Percentiles rank a stretch among this genome's conserved stretches.
phyloP scores from a whole-genome alignment of 345 rosid genomes.

The Abelmoschus esculentus region DNA sequence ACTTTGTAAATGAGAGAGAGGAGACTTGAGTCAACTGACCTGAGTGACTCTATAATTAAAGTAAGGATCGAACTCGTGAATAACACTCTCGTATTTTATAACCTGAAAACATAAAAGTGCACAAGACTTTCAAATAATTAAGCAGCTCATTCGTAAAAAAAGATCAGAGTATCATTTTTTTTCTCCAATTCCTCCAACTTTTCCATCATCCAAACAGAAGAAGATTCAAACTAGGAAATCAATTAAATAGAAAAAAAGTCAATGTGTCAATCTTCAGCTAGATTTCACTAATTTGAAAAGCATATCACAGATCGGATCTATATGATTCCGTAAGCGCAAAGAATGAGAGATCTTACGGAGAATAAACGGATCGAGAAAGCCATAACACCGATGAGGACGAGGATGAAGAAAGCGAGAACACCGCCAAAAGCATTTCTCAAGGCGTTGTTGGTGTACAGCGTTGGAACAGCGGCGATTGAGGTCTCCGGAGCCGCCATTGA shows the following conservation, averaged over 20 bases:
- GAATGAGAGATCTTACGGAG: slow-evolving; percentile 53
- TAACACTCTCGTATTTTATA: slow-evolving; percentile 92
- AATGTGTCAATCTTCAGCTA: neutral
- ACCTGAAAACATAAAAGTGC: slow-evolving; percentile 45
- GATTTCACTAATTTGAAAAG: neutral
- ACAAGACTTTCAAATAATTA: slow-evolving; percentile 6
- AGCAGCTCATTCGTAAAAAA: neutral
- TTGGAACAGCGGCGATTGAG: neutral
- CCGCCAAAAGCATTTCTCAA: slow-evolving; percentile 73
- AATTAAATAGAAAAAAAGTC: neutral
- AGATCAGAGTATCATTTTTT: too few relatives aligned
- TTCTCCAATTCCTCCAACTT: too few relatives aligned
- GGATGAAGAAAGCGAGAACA: slow-evolving; percentile 73
- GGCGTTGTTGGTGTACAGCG: slow-evolving; percentile 22
- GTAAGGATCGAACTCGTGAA: slow-evolving; percentile 98
- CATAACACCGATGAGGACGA: slow-evolving; percentile 80
- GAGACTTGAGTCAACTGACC: slow-evolving; percentile 34
- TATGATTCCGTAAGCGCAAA: neutral
- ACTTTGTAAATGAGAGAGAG: neutral
- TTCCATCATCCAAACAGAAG: neutral
- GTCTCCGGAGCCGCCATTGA: slow-evolving; percentile 60
- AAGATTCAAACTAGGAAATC: slow-evolving; percentile 1
- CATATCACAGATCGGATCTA: slow-evolving; percentile 31
- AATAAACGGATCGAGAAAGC: slow-evolving; percentile 99
- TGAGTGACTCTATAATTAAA: slow-evolving; percentile 98